Evolutionary conservation across 2,329 filamentous ascomycete genomes (phyloP).

Genomic region (Fusarium sp.): DNA sequence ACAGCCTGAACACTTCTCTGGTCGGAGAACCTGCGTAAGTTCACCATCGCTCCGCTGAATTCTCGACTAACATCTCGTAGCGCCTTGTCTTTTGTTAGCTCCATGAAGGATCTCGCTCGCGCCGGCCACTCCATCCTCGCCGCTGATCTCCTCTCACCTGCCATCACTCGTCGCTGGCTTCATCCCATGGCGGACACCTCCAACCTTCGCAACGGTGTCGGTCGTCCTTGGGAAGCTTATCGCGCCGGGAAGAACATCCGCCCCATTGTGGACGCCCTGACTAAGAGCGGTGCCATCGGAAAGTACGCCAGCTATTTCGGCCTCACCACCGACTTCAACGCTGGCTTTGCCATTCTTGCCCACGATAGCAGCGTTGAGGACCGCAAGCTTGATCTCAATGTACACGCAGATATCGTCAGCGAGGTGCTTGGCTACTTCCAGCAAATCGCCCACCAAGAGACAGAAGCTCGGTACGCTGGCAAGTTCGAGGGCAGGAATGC

Average conservation of each 20-base stretch:
- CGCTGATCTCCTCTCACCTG: constrained; percentile 38
- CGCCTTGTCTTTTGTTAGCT: constrained; percentile 38
- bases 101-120: constrained; percentile 37
- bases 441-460: constrained; percentile 27
- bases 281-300: constrained; percentile 47
- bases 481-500: background rate
- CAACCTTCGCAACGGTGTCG: constrained; percentile 52
- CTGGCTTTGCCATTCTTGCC: constrained; percentile 52
- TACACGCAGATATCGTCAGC: constrained; percentile 51
- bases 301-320: constrained; percentile 49
- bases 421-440: constrained; percentile 32
- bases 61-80: background rate
- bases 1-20: constrained; percentile 16
- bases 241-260: constrained; percentile 43
- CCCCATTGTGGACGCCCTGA: constrained; percentile 46
- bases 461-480: constrained; percentile 23
- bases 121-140: constrained; percentile 36
- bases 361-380: constrained; percentile 46
- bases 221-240: constrained; percentile 52
- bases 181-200: constrained; percentile 49
- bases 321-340: constrained; percentile 27
- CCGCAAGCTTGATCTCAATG: constrained; percentile 50
- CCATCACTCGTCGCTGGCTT: constrained; percentile 51
- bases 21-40: constrained; percentile 37
- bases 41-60: accelerated